phyloP scores from a whole-genome alignment of 441 rosid genomes.

The Erodium texanum region DNA sequence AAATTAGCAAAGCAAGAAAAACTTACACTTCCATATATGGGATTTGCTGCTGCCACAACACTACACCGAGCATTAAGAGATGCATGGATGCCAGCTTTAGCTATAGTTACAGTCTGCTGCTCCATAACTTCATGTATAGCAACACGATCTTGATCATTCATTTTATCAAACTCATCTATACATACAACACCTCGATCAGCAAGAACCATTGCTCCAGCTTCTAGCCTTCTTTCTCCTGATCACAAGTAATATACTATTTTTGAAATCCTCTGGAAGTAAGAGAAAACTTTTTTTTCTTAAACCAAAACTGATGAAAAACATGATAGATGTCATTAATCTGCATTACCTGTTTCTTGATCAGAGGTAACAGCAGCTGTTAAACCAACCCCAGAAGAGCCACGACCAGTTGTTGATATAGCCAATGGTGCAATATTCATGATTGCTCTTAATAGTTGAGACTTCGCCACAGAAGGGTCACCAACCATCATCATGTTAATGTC shows the following conservation, averaged over 20 bases:
- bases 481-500: slow-evolving; percentile 99
- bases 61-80: slow-evolving; percentile 97
- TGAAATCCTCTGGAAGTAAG: not conserved
- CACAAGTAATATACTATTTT: slow-evolving; percentile 5
- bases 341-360: slow-evolving; percentile 93
- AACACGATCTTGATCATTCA: slow-evolving; percentile 98
- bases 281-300: not conserved
- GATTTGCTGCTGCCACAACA: slow-evolving; percentile 98
- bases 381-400: slow-evolving; percentile 99
- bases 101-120: slow-evolving; percentile 98
- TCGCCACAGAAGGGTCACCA: slow-evolving; percentile 99
- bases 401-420: slow-evolving; percentile 96
- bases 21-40: slow-evolving; percentile 97
- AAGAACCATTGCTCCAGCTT: slow-evolving; percentile 99
- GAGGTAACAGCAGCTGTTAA: slow-evolving; percentile 98
- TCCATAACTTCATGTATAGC: slow-evolving; percentile 99
- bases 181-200: slow-evolving; percentile 96
- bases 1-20: slow-evolving; percentile 6
- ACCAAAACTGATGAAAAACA: not conserved
- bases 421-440: slow-evolving; percentile 95
- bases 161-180: slow-evolving; percentile 97
- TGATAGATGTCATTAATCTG: not conserved
- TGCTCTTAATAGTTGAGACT: slow-evolving; percentile 93
- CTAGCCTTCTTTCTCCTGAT: slow-evolving; percentile 93
- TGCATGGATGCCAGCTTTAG: slow-evolving; percentile 99